Evolutionary conservation across 495 filamentous ascomycete species (phyloP).

Genomic region (Trypethelium eluteriae): DNA sequence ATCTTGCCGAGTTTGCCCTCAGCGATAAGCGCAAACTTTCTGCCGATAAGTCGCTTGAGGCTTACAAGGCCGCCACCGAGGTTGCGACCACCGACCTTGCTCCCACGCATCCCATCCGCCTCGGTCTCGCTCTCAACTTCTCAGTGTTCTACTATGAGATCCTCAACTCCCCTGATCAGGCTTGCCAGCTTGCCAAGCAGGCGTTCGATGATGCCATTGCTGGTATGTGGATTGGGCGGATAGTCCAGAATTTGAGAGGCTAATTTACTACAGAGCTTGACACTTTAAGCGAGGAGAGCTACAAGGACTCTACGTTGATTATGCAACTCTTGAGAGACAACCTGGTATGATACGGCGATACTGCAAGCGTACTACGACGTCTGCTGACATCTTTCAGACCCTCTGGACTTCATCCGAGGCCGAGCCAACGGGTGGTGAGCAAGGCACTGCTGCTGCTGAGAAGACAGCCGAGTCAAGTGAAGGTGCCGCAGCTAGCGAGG

Average conservation of each 20-base stretch:
- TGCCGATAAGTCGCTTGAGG: constrained; percentile 93
- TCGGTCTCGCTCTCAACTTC: constrained; percentile 98
- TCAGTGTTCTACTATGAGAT: constrained; percentile 99
- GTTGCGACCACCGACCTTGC: constrained; percentile 96
- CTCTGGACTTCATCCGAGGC: constrained; percentile 99
- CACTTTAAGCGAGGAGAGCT: constrained; percentile 98
- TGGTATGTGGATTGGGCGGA: constrained; percentile 24
- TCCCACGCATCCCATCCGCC: constrained; percentile 96
- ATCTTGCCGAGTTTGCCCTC: constrained; percentile 96
- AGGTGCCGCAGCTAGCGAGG: constrained; percentile 43
- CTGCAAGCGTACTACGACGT: not conserved
- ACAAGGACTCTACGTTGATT: constrained; percentile 99
- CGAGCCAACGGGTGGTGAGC: constrained; percentile 50
- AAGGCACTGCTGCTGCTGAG: constrained; percentile 33
- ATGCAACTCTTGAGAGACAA: constrained; percentile 99
- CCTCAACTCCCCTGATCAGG: constrained; percentile 95
- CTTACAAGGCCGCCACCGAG: constrained; percentile 99
- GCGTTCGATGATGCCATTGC: constrained; percentile 99
- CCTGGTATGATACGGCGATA: constrained; percentile 57
- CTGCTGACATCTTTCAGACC: constrained; percentile 52
- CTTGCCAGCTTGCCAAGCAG: constrained; percentile 98
- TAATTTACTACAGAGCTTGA: constrained; percentile 71
- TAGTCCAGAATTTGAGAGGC: not conserved
- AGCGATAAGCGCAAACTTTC: constrained; percentile 98
- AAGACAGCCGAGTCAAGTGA: constrained; percentile 55